These are phyloP conservation scores for Penicillium pulvis DNA, from an alignment of 495 filamentous ascomycete species.

Conservation along the genomic window DNA sequence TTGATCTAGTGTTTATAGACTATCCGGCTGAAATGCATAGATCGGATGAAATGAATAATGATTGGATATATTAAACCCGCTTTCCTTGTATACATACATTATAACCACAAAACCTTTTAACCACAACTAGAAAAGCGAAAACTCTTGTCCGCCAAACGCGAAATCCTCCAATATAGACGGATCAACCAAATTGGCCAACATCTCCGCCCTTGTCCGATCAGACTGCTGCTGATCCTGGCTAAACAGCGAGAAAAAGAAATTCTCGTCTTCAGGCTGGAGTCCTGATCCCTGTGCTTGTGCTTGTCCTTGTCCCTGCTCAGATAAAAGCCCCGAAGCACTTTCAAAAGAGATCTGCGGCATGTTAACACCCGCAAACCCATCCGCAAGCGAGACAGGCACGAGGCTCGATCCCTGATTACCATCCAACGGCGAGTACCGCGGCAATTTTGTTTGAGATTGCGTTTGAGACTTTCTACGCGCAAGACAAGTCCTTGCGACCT, in stretches of 20 bases:
- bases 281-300: not conserved
- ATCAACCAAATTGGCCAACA: conserved; percentile 30
- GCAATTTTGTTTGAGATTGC: not conserved
- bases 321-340: not conserved
- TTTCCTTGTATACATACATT: not conserved
- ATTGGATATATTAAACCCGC: conserved; percentile 5
- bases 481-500: conserved; percentile 25
- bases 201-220: conserved; percentile 25
- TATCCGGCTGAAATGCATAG: conserved; percentile 1
- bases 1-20: conserved; percentile 6
- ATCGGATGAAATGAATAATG: conserved; percentile 13
- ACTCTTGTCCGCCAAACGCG: conserved; percentile 30
- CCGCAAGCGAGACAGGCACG: not conserved
- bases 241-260: conserved; percentile 31
- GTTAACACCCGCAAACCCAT: not conserved
- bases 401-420: not conserved
- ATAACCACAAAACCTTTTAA: not conserved
- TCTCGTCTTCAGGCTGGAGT: conserved; percentile 7
- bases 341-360: not conserved
- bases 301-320: not conserved
- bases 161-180: conserved; percentile 32
- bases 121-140: conserved; percentile 17
- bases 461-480: conserved; percentile 7
- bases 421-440: not conserved
- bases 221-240: conserved; percentile 15